Evolutionary conservation across 208 protist genomes (phyloP), one percentile per base, ranked within the genome.

Genomic region (Trypanosoma cruzi): DNA sequence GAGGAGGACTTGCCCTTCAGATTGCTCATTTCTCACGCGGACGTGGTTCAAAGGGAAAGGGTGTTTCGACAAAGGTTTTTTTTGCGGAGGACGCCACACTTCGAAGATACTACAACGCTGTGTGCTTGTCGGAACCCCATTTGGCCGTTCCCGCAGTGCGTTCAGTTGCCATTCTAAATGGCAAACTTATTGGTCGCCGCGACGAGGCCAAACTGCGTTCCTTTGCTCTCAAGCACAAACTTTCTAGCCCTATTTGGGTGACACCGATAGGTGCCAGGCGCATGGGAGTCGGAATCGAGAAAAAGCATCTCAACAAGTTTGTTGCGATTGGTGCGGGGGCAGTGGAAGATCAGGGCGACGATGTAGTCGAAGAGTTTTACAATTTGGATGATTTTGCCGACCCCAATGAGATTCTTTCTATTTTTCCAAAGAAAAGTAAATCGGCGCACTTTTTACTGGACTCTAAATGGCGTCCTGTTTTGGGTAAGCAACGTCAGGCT

Each of bases 191-290:
- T 31, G 91, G 91, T 29, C 80, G 83, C 22, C 82, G 91, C 14
- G 91, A 94, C 59, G 88, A 96, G 77, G 71, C 78, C 22, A 78
- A 90, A 32, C 74, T 96, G 26, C 84, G 91, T 54, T 55, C 68
- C 8, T 91, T 92, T 72, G 80, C 88, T 13, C 76, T 96, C n/a
- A 85, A 86, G 54, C 73, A 93, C 71, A 93, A 93, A 68, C 75
- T 96, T 48, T 93, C 91, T 55, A 96, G 91, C 55, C 91, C 91
- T 26, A 77, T 96, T 62, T 96, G 91, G 88, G 66, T 96, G n/a
- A 93, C 80, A 1, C 80, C 83, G 29, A 26, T 69, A 14, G 68
- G 64, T 7, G 91, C 88, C 20, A 59, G 57, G 20, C 80, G 81
- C 28, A 72, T 94, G 62, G 91, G 91, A 11, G 83, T 96, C 6